A percentile compares a stretch with the other conserved stretches of the same genome.
Evolutionary conservation across 2,329 filamentous ascomycete genomes (phyloP).

Genomic region (Colletotrichum sp.): DNA sequence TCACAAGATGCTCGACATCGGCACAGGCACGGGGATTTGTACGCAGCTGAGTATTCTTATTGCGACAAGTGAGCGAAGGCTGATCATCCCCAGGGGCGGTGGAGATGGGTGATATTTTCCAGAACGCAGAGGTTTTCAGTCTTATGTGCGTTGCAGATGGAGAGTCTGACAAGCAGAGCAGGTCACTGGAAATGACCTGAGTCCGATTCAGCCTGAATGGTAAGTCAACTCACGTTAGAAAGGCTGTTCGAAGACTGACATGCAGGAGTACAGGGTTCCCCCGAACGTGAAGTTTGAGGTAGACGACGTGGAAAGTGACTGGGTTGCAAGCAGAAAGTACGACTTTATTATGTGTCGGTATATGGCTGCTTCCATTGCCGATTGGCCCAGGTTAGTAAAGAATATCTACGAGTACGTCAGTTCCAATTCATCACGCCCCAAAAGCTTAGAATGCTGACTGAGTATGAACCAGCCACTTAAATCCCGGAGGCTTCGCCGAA

Average conservation of each 20-base stretch:
- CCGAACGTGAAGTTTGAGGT: not conserved
- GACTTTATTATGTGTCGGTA: not conserved
- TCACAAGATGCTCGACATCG: not conserved
- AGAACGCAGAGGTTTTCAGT: not conserved
- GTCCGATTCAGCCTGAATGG: not conserved
- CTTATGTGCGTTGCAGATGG: not conserved
- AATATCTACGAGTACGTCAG: not conserved
- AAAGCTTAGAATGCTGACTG: no score
- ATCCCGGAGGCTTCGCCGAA: not conserved
- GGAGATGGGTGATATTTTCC: not conserved
- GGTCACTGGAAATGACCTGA: not conserved
- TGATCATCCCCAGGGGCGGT: not conserved
- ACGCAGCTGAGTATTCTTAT: fast-evolving
- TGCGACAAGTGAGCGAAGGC: fast-evolving
- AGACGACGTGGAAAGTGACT: not conserved
- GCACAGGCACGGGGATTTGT: not conserved
- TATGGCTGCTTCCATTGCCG: not conserved
- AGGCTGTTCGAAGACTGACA: not conserved
- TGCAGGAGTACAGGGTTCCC: not conserved
- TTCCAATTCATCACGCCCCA: no score
- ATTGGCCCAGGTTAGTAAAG: not conserved
- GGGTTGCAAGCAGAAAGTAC: not conserved
- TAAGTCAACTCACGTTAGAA: not conserved
- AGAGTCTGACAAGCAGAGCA: not conserved
- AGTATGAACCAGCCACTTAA: not conserved